Evolutionary conservation across 768 basidiomycete genomes (phyloP), one percentile per base, ranked within the genome.

Genomic region (Leccinellum rugosiceps): DNA sequence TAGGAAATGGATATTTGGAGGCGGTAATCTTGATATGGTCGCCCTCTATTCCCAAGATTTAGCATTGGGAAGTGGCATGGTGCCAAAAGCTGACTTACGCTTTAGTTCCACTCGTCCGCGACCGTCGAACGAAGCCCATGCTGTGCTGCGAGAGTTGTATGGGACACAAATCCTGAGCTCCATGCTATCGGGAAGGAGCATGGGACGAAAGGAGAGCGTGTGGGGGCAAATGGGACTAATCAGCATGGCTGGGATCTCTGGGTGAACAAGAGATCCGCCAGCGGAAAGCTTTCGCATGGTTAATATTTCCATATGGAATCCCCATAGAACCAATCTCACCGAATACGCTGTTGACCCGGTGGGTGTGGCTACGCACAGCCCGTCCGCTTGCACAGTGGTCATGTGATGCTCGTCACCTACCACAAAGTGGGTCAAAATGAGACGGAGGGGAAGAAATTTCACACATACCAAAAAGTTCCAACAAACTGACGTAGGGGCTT

Each of bases 311-410:
- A 6, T 28, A 50, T n/a, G 19, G 6, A 28, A 45, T 17, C 17
- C 23, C n/a, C 15, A 14, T 50, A 38, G 11, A 51, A 38, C 31
- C 4, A 30, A 35, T 56, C 88, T 47, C 65, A 94, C 92, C 15
- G 97, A 99, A 73, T 99, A 99, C 3, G 97, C 97, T 11, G 97
- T 99, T 32, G 97, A 98, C 4, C 97, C 97, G 0, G 97, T 99
- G 8, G 97, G 97, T 0, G 97, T 99, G 23, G 88, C 88, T 15
- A 99, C 87, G 30, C 91, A 93, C 44, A 99, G 77, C 13, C 97
- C 97, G 66, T 99, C 97, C 0, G 95, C 97, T 75, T 98, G 97
- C 3, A 98, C 97, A 2, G 97, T 99, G 1, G 97, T 99, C 83
- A 99, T 88, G 76, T 98, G 97, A 73, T 99, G 93, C 62, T 99